These are phyloP conservation scores for Stylosanthes scabra DNA, from an alignment of 331 rosid genomes.

Conservation along the genomic window DNA sequence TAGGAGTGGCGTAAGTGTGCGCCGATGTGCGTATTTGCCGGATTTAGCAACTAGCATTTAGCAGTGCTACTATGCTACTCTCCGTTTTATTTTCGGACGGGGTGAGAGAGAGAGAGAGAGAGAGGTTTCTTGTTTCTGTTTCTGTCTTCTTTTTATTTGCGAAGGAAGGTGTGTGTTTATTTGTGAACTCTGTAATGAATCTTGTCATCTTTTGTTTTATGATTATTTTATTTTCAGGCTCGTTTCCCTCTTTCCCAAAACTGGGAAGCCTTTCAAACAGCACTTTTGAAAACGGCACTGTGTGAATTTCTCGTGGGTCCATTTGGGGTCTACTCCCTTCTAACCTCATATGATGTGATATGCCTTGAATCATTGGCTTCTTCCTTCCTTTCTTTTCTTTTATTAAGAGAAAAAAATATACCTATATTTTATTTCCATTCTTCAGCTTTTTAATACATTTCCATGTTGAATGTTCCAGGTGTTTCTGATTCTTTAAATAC, in stretches of 20 bases:
- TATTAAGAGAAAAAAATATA: background rate
- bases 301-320: constrained; percentile 42
- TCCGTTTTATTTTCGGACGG: constrained; percentile 1
- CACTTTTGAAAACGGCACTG: constrained; percentile 44
- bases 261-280: constrained; percentile 35
- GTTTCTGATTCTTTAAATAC: background rate
- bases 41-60: constrained; percentile 4
- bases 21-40: constrained; percentile 34
- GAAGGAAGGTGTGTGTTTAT: background rate
- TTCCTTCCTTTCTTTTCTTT: background rate
- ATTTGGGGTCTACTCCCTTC: constrained; percentile 34
- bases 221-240: background rate
- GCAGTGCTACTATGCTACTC: background rate
- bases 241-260: constrained; percentile 26
- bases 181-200: background rate
- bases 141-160: background rate
- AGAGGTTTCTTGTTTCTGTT: constrained; percentile 12
- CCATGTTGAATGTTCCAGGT: background rate
- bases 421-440: background rate
- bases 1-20: constrained; percentile 5
- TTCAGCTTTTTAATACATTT: background rate
- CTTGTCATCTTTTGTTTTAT: background rate
- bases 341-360: constrained; percentile 46
- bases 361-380: constrained; percentile 66
- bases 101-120: background rate